A percentile compares a stretch with the other conserved stretches of the same genome.
Evolutionary conservation across 2,329 filamentous ascomycete species (phyloP).

Genomic region (Alternaria brassicae): DNA sequence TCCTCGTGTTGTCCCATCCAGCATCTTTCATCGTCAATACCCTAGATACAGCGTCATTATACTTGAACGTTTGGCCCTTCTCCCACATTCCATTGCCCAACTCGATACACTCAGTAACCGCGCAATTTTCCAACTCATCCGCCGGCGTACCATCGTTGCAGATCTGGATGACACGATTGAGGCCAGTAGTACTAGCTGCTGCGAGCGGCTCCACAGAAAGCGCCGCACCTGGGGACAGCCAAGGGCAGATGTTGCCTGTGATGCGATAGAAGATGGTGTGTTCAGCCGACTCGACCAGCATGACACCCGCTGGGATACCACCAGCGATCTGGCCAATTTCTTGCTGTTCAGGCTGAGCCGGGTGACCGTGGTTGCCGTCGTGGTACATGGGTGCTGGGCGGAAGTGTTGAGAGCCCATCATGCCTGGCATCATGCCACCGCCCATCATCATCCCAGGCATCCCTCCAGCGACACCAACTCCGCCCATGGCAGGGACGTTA

Average conservation of each 20-base stretch:
- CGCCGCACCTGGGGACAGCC: constrained; percentile 35
- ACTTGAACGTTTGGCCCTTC: constrained; percentile 46
- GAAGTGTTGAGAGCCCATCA: constrained; percentile 23
- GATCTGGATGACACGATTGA: constrained; percentile 43
- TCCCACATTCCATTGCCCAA: constrained; percentile 45
- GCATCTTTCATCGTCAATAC: constrained; percentile 44
- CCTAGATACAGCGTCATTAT: constrained; percentile 37
- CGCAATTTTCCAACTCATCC: constrained; percentile 38
- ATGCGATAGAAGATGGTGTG: constrained; percentile 39
- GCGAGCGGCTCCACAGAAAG: constrained; percentile 38
- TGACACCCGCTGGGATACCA: constrained; percentile 36
- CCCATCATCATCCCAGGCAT: constrained; percentile 25
- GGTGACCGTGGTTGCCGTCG: constrained; percentile 29
- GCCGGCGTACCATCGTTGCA: constrained; percentile 27
- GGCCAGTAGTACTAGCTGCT: constrained; percentile 28
- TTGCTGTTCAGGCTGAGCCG: constrained; percentile 31
- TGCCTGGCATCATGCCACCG: constrained; percentile 9
- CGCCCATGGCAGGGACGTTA: constrained; percentile 26
- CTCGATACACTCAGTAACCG: constrained; percentile 46
- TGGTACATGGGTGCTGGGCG: constrained; percentile 32
- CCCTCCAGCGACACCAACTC: constrained; percentile 4
- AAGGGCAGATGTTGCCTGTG: constrained; percentile 39
- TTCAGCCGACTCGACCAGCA: constrained; percentile 34
- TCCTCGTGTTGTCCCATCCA: constrained; percentile 43
- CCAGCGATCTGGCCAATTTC: constrained; percentile 37